These are phyloP conservation scores for Termitomyces sp. DNA, from an alignment of 768 basidiomycete species.

Conservation along the genomic window DNA sequence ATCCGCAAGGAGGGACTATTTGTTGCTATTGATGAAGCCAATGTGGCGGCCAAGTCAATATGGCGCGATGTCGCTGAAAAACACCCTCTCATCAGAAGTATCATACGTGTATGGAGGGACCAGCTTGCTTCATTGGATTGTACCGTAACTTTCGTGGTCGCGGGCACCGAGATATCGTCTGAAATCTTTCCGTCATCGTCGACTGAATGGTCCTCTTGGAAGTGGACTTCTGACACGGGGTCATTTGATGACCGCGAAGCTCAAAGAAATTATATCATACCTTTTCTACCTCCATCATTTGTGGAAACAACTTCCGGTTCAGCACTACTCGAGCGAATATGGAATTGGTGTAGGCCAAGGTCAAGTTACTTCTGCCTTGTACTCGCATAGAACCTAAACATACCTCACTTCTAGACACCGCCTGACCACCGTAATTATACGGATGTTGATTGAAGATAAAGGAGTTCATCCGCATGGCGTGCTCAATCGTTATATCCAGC, in stretches of 20 bases:
- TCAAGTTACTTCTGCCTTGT: neutral
- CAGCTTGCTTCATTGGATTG: neutral
- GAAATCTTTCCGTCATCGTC: neutral
- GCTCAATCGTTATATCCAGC: neutral
- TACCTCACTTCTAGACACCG: neutral
- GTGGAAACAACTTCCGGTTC: neutral
- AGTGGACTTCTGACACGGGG: too few species aligned
- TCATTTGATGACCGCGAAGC: neutral
- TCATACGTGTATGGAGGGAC: neutral
- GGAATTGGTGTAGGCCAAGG: slow-evolving; percentile 5
- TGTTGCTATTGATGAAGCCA: neutral
- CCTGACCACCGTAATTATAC: neutral
- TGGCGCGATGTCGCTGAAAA: neutral
- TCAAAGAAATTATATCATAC: too few species aligned
- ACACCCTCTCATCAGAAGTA: neutral
- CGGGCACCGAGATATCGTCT: neutral
- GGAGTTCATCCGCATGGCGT: neutral
- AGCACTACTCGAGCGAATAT: neutral
- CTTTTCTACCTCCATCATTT: slow-evolving; percentile 1
- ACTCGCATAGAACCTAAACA: neutral
- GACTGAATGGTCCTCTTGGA: neutral
- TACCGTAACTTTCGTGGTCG: slow-evolving; percentile 1
- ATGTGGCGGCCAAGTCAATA: too few species aligned
- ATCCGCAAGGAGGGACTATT: neutral
- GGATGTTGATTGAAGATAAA: slow-evolving; percentile 1